Conservation (phyloP, 148 eudicot genomes). For the Camellia granthamiana region DNA sequence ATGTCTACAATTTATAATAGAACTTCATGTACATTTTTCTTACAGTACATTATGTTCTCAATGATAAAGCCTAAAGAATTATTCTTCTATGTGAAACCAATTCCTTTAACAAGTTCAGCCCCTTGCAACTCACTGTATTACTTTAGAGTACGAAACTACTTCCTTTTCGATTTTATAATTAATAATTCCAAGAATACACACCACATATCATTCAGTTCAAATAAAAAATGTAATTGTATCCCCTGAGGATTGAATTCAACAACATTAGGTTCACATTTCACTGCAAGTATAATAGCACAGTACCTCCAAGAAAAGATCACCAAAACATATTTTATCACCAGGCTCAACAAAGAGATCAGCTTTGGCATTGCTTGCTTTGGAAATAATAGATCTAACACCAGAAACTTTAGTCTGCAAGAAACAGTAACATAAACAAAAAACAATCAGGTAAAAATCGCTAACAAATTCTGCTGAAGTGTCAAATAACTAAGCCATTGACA, state of each 20-base stretch:
- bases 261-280: background rate
- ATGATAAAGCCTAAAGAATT: no score
- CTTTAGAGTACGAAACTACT: background rate
- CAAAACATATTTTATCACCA: constrained; percentile 71
- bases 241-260: background rate
- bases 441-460: background rate
- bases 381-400: constrained; percentile 79
- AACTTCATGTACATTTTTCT: no score
- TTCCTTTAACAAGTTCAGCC: no score
- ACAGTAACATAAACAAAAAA: constrained; percentile 6
- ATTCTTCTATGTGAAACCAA: no score
- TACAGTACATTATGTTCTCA: no score
- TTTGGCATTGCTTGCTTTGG: constrained; percentile 85
- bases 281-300: no score
- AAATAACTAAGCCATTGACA: background rate
- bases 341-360: constrained; percentile 77
- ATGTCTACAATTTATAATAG: no score
- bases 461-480: background rate
- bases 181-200: background rate
- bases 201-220: no score
- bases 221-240: background rate
- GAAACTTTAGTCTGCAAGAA: constrained; percentile 67
- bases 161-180: background rate
- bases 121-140: no score
- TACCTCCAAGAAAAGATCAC: constrained; percentile 88